Percentiles rank a stretch among this genome's conserved stretches.
Evolutionary conservation across 2,329 filamentous ascomycete genomes (phyloP).

Genomic region (Claviceps pusilla): DNA sequence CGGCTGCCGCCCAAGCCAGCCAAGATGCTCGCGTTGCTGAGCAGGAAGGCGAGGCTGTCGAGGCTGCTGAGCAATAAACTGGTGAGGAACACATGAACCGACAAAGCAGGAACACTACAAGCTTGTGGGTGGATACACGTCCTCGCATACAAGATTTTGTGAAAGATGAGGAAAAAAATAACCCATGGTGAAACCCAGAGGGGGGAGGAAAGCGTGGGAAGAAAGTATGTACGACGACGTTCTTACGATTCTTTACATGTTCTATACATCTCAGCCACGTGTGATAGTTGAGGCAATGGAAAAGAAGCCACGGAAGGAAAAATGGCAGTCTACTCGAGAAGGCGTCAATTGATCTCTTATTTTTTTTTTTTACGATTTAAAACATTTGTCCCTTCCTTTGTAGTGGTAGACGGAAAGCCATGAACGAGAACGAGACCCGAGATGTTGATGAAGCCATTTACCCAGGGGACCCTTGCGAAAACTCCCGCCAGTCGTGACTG

Average conservation of each 20-base stretch:
- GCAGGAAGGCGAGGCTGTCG: constrained; percentile 39
- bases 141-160: background rate
- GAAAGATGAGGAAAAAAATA: background rate
- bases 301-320: background rate
- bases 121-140: background rate
- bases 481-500: too few species aligned
- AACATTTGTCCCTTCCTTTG: background rate
- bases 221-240: background rate
- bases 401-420: background rate
- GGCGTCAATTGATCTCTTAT: background rate
- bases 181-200: background rate
- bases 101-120: background rate
- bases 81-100: constrained; percentile 5
- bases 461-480: too few species aligned
- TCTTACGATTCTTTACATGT: background rate
- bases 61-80: constrained; percentile 24
- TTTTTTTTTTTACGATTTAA: background rate
- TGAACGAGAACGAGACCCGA: background rate
- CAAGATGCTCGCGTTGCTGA: constrained; percentile 45
- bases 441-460: background rate
- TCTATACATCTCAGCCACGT: background rate
- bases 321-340: background rate
- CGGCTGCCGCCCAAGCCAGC: constrained; percentile 51
- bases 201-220: background rate
- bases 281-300: background rate